These are phyloP conservation scores for Obelidium mucronatum DNA, from an alignment of 192 early-diverging fungal genomes.

Conservation along the genomic window DNA sequence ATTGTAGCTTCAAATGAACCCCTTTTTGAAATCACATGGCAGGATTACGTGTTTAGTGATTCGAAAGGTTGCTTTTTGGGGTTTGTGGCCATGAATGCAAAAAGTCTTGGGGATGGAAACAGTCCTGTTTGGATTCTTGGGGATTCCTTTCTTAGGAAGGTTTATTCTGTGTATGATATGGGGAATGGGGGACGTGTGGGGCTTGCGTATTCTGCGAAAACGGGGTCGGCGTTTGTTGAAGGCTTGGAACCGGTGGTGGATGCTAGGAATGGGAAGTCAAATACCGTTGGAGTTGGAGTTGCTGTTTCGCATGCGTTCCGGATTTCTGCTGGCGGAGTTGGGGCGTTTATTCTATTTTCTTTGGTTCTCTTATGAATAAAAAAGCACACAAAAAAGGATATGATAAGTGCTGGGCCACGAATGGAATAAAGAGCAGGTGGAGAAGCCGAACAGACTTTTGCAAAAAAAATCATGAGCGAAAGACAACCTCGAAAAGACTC, in stretches of 20 bases:
- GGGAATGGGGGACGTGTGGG: slow-evolving; percentile 35
- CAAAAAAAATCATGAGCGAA: not conserved
- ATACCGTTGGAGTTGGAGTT: too few species aligned
- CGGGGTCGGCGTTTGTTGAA: too few species aligned
- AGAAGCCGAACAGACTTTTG: too few species aligned
- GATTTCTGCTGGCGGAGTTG: too few species aligned
- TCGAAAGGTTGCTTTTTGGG: slow-evolving; percentile 10
- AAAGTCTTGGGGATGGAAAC: not conserved
- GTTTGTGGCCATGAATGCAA: not conserved
- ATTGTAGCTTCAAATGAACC: not conserved
- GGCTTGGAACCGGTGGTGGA: too few species aligned
- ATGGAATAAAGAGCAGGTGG: not conserved
- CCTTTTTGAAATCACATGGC: slow-evolving; percentile 12
- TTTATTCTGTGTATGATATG: slow-evolving; percentile 53
- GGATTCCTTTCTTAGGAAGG: slow-evolving; percentile 49
- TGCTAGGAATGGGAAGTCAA: too few species aligned
- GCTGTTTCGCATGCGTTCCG: too few species aligned
- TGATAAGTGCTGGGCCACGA: too few species aligned
- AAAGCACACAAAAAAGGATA: too few species aligned
- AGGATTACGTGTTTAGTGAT: slow-evolving; percentile 7
- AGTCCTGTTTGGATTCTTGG: slow-evolving; percentile 48
- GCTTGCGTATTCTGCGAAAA: too few species aligned
- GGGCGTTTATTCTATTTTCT: too few species aligned
- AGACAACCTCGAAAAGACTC: not conserved
- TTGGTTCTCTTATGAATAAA: too few species aligned